Conservation (phyloP, 805 yeast genomes). For the Starmerella cellae region DNA sequence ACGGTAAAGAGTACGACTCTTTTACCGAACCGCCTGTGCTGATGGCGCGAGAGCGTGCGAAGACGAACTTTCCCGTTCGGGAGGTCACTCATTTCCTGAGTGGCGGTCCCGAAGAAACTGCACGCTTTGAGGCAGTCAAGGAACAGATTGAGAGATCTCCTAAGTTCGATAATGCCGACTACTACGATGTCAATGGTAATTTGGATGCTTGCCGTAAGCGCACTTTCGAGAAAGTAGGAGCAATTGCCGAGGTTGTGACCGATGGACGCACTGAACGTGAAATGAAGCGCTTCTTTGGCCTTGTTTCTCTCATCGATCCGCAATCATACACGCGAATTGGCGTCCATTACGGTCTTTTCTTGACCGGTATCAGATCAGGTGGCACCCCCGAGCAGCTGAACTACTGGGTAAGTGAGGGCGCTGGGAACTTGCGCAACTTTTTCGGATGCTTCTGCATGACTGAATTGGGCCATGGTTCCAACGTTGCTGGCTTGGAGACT, state of each 20-base stretch:
- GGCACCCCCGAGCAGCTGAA: constrained; percentile 75
- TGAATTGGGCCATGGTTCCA: constrained; percentile 84
- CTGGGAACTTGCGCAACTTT: constrained; percentile 27
- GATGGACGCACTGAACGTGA: constrained; percentile 23
- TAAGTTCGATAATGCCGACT: constrained; percentile 31
- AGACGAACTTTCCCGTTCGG: constrained; percentile 28
- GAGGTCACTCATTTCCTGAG: constrained; percentile 33
- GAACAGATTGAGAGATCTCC: constrained; percentile 43
- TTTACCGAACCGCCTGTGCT: constrained; percentile 28
- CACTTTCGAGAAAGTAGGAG: constrained; percentile 24
- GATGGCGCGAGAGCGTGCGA: constrained; percentile 31
- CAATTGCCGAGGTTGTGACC: constrained; percentile 21
- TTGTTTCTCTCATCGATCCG: constrained; percentile 43
- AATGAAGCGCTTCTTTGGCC: constrained; percentile 20
- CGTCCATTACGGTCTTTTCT: constrained; percentile 75
- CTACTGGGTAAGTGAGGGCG: constrained; percentile 64
- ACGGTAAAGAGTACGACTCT: constrained; percentile 20
- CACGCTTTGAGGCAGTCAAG: constrained; percentile 28
- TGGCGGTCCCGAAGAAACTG: constrained; percentile 31
- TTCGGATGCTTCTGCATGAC: constrained; percentile 92
- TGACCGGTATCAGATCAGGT: constrained; percentile 69
- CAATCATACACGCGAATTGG: constrained; percentile 71
- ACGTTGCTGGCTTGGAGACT: constrained; percentile 89
- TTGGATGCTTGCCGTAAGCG: constrained; percentile 28
- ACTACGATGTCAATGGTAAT: constrained; percentile 36